Conservation (phyloP, 352 stramenopile species). For the Plasmopara halstedii region DNA sequence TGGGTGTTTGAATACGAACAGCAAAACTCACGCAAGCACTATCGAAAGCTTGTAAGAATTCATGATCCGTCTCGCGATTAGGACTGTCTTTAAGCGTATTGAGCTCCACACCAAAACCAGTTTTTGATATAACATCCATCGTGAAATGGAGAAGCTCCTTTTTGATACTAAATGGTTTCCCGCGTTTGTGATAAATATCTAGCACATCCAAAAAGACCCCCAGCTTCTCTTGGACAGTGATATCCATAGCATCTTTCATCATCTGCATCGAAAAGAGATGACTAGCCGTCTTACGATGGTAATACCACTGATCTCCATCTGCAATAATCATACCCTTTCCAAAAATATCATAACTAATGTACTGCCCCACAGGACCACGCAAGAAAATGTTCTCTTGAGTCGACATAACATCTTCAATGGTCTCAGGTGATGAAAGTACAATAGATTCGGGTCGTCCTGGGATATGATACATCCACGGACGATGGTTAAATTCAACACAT, state of each 20-base stretch:
- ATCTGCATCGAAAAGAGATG: constrained; percentile 73
- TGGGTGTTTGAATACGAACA: constrained; percentile 23
- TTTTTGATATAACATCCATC: constrained; percentile 56
- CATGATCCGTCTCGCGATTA: constrained; percentile 27
- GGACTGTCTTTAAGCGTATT: constrained; percentile 28
- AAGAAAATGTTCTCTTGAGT: constrained; percentile 59
- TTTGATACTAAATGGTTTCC: constrained; percentile 29
- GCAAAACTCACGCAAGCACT: constrained; percentile 22
- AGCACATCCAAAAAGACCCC: constrained; percentile 24
- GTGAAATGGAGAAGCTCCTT: constrained; percentile 45
- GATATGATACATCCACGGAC: constrained; percentile 32
- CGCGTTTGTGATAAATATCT: constrained; percentile 8
- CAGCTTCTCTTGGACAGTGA: constrained; percentile 24
- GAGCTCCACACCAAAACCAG: constrained; percentile 40
- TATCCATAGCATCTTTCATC: constrained; percentile 39
- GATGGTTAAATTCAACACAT: constrained; percentile 24
- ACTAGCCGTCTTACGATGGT: constrained; percentile 72
- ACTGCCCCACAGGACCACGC: constrained; percentile 31
- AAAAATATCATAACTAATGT: constrained; percentile 44
- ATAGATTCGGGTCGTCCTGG: constrained; percentile 26
- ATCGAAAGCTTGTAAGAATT: constrained; percentile 44
- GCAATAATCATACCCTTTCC: constrained; percentile 43
- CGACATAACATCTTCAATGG: constrained; percentile 43
- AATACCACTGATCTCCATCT: constrained; percentile 36
- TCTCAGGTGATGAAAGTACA: constrained; percentile 27